Conservation (phyloP, 495 filamentous ascomycete species). For the Neurospora sp. region DNA sequence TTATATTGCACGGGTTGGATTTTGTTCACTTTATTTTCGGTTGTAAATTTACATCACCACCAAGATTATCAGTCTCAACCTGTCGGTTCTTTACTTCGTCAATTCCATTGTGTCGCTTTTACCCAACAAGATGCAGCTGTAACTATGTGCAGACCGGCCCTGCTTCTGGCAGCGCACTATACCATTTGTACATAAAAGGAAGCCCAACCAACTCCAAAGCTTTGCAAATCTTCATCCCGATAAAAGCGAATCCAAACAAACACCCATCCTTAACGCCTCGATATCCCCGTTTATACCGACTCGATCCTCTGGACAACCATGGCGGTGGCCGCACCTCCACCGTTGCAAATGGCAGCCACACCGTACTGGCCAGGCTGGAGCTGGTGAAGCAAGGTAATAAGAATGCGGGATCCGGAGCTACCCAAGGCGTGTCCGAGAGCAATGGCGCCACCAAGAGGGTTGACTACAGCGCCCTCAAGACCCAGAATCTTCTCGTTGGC, state of each 20-base stretch:
- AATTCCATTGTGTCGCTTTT: not conserved
- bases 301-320: constrained; percentile 87
- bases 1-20: not conserved
- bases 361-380: constrained; percentile 88
- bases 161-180: not conserved
- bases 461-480: constrained; percentile 67
- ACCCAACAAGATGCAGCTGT: not conserved
- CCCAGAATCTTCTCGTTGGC: constrained; percentile 88
- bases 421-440: constrained; percentile 89
- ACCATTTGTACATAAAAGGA: not conserved
- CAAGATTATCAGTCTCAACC: not conserved
- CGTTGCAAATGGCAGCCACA: constrained; percentile 93
- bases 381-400: constrained; percentile 83
- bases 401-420: constrained; percentile 85
- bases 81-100: not conserved
- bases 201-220: not conserved
- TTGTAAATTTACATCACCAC: not conserved
- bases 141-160: not conserved
- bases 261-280: not conserved
- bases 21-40: not conserved
- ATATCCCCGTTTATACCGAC: constrained; percentile 36
- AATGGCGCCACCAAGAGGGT: constrained; percentile 84
- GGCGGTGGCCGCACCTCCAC: constrained; percentile 82
- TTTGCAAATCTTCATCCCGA: not conserved
- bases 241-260: not conserved